Base-by-base conservation (phyloP, 345 rosid species). In the Citrus sinensis region DNA sequence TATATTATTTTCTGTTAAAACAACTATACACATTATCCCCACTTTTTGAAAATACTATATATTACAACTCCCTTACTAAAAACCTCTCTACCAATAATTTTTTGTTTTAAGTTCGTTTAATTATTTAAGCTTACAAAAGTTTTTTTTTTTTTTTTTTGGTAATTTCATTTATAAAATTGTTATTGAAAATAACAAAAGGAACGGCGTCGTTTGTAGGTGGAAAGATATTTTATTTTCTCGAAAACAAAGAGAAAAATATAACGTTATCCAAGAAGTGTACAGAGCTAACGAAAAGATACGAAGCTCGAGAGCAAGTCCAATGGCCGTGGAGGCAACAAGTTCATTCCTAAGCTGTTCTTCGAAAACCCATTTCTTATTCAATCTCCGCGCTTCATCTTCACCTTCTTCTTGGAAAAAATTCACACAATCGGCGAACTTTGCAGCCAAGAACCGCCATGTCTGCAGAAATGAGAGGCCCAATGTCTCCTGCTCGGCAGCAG, bases 251-350 rank as follows among this genome's bases (percentile, higher is more conserved):
- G 6, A 0, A 22, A 4, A 22, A 25, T 8, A 16, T 0, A 16
- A 3, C 34, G 24, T 40, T 20, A 34, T 76, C 72, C 71, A 6
- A 0, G 1, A n/a, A 14, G 7, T 29, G 17, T 63, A 16, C 37
- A 30, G 40, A 19, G 27, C 69, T 1, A 22, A 34, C 22, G 24
- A 24, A 11, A 25, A 19, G 20, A 71, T 1, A 34, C 4, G 51
- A 13, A 16, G 32, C 29, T 66, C 9, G 5, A 59, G 37, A 54
- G 17, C 34, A 42, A 69, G 73, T 25, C 13, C 73, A 8, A 17
- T 70, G 19, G 13, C 60, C 60, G 87, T 90, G 92, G 93, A 90
- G 90, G 88, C 89, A 86, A 73, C 89, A 85, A 73, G 76, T 70
- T 84, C 91, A 27, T 73, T 82, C 84, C 11, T 75, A 79, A 70